A percentile compares a stretch with the other conserved stretches of the same genome.
phyloP scores from a whole-genome alignment of 352 stramenopile species.

The Globisporangium heterothallicum region DNA sequence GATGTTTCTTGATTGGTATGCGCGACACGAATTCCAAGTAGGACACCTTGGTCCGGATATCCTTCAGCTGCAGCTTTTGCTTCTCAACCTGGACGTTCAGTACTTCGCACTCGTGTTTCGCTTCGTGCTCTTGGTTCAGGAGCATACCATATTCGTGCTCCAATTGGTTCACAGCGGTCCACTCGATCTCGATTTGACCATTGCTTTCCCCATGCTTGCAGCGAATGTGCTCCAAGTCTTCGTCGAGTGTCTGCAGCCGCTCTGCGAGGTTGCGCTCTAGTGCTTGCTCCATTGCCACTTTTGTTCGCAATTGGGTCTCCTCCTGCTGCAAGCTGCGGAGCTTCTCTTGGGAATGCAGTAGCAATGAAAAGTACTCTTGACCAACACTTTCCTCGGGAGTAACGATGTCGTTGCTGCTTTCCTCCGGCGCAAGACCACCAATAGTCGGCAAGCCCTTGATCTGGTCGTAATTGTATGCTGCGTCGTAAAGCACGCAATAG shows the following conservation, averaged over 20 bases:
- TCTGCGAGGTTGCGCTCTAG: constrained; percentile 31
- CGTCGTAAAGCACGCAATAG: constrained; percentile 11
- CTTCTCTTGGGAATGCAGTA: constrained; percentile 12
- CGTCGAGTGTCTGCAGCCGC: constrained; percentile 28
- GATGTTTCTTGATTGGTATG: constrained; percentile 44
- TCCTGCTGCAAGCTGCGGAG: constrained; percentile 10
- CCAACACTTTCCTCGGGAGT: background rate
- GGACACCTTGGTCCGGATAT: constrained; percentile 41
- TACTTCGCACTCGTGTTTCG: constrained; percentile 38
- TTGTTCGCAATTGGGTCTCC: constrained; percentile 17
- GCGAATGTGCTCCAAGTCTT: constrained; percentile 29
- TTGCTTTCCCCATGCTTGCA: constrained; percentile 27
- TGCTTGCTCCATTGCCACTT: constrained; percentile 42
- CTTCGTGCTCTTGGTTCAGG: constrained; percentile 31
- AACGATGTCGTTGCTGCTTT: background rate
- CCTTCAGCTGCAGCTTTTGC: constrained; percentile 28
- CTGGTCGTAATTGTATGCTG: constrained; percentile 14
- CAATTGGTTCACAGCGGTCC: constrained; percentile 26
- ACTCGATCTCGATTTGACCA: constrained; percentile 37
- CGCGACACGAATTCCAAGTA: constrained; percentile 59
- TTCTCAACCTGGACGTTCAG: constrained; percentile 34
- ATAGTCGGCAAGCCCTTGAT: background rate
- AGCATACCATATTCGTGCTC: constrained; percentile 49
- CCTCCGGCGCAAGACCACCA: background rate
- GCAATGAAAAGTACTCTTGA: constrained; percentile 26